Conservation (phyloP, 306 rosid species). For the Ammopiptanthus mongolicus region DNA sequence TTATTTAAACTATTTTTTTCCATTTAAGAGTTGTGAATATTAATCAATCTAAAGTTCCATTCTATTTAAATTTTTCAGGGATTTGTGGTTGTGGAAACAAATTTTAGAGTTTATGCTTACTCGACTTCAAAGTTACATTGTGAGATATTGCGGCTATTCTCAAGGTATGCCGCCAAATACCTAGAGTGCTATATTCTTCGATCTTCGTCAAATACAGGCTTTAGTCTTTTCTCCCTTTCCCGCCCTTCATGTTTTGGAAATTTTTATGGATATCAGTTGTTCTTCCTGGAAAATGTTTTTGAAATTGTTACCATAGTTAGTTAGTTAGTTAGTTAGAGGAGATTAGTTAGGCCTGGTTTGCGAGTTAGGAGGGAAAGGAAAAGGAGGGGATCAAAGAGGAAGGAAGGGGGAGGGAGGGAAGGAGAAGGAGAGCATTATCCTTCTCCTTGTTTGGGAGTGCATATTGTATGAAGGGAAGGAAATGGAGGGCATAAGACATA, state of each 20-base stretch:
- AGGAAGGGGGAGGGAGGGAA: too few species aligned
- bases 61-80: slow-evolving; percentile 47
- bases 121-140: slow-evolving; percentile 85
- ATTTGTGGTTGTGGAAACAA: slow-evolving; percentile 90
- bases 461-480: too few species aligned
- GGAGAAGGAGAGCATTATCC: too few species aligned
- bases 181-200: slow-evolving; percentile 7
- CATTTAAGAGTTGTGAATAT: slow-evolving; percentile 6
- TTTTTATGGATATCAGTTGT: slow-evolving; percentile 1
- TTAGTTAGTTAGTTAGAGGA: too few species aligned
- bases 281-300: not conserved
- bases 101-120: slow-evolving; percentile 88
- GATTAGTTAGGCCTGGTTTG: too few species aligned
- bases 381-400: too few species aligned
- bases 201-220: not conserved
- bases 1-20: not conserved
- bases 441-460: too few species aligned
- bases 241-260: not conserved
- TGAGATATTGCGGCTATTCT: slow-evolving; percentile 87
- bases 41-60: not conserved
- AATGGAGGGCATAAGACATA: too few species aligned
- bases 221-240: not conserved
- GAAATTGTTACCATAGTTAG: too few species aligned
- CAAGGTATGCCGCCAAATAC: slow-evolving; percentile 49
- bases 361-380: too few species aligned